Percentiles rank a stretch among this genome's conserved stretches.
These are phyloP conservation scores for Quercus phellos DNA, from an alignment of 331 rosid genomes.

Conservation along the genomic window DNA sequence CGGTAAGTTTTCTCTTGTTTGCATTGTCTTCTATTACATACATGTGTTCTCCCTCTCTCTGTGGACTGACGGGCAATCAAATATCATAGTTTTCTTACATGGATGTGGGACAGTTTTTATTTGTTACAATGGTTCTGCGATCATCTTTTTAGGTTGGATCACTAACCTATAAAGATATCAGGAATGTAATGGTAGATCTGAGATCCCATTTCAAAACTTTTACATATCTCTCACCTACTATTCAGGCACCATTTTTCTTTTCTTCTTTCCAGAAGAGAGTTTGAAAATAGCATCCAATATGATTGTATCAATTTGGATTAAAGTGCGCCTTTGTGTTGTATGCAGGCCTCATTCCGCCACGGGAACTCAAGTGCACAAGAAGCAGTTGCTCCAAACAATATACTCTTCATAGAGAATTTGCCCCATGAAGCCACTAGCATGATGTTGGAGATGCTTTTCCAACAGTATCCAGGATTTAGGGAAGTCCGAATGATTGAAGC, in stretches of 20 bases:
- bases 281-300: background rate
- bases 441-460: conserved; percentile 92
- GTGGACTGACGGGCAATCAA: background rate
- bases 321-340: conserved; percentile 3
- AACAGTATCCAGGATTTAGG: conserved; percentile 92
- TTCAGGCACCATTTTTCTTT: no score
- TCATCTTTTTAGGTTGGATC: background rate
- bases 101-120: background rate
- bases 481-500: conserved; percentile 96
- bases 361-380: conserved; percentile 59
- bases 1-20: conserved; percentile 45
- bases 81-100: background rate
- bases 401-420: conserved; percentile 90
- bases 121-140: background rate
- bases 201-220: background rate
- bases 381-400: conserved; percentile 74
- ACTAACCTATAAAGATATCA: background rate
- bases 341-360: conserved; percentile 68
- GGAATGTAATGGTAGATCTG: background rate
- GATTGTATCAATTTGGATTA: conserved; percentile 8
- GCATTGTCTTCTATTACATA: background rate
- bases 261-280: background rate
- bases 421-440: conserved; percentile 81
- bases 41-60: background rate
- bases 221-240: background rate